These are phyloP conservation scores for Trichoderma arundinaceum DNA, from an alignment of 2,329 filamentous ascomycete genomes.

Conservation along the genomic window DNA sequence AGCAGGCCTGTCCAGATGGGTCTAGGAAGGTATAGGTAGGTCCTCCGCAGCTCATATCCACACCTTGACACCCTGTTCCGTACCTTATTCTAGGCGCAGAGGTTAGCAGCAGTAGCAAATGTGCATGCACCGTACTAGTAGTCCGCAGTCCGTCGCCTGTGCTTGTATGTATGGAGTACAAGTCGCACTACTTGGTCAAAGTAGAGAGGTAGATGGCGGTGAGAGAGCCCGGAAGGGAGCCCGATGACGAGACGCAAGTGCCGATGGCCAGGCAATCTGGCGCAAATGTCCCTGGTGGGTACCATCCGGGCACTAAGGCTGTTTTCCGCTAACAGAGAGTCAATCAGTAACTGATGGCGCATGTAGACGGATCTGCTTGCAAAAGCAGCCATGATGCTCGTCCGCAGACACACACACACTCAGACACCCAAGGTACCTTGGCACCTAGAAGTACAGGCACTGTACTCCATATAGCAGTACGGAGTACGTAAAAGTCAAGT, in stretches of 20 bases:
- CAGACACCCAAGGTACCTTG: no score
- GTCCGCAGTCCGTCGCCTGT: no score
- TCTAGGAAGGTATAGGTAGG: slow-evolving; percentile 1
- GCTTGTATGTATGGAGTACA: no score
- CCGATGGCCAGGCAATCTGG: slow-evolving; percentile 25
- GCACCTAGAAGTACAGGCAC: no score
- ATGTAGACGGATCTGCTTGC: neutral
- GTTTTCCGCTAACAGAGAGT: neutral
- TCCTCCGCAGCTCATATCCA: neutral
- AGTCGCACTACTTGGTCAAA: neutral
- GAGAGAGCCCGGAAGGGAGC: slow-evolving; percentile 17
- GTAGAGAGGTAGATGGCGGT: slow-evolving; percentile 20
- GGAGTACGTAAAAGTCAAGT: no score
- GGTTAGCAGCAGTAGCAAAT: no score
- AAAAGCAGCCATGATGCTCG: no score
- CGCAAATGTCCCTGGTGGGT: slow-evolving; percentile 12
- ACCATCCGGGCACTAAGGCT: slow-evolving; percentile 19
- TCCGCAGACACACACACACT: no score
- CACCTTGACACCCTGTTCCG: neutral
- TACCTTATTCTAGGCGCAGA: no score
- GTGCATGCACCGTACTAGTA: no score
- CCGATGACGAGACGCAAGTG: slow-evolving; percentile 27
- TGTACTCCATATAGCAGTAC: no score
- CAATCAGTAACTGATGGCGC: neutral
- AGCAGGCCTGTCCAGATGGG: neutral